A percentile compares a stretch with the other conserved stretches of the same genome.
Evolutionary conservation across 495 filamentous ascomycete genomes (phyloP).

Genomic region (Aspergillus hancockii): DNA sequence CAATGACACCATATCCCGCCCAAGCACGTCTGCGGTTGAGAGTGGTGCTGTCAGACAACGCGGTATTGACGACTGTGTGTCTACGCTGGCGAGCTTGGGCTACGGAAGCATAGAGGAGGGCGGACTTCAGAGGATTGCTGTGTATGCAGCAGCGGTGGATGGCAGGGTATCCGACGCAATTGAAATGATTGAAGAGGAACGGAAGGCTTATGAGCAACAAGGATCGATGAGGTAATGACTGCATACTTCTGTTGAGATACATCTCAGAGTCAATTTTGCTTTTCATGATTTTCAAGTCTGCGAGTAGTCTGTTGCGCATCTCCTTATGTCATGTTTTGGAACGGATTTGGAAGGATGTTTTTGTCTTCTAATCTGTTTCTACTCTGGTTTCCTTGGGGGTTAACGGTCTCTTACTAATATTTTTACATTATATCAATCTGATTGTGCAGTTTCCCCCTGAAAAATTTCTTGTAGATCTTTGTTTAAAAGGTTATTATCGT

Average conservation of each 20-base stretch:
- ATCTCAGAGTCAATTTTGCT: neutral
- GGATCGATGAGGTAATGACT: conserved; percentile 11
- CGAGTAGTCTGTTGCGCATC: neutral
- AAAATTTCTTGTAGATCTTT: no score
- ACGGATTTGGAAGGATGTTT: neutral
- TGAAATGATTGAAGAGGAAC: conserved; percentile 60
- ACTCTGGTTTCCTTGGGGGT: no score
- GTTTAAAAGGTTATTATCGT: no score
- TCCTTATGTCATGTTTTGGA: conserved; percentile 1
- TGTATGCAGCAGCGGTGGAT: conserved; percentile 54
- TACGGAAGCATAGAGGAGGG: conserved; percentile 48
- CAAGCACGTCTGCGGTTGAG: neutral
- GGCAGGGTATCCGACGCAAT: conserved; percentile 51
- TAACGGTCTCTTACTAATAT: neutral
- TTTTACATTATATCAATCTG: no score
- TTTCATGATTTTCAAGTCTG: neutral
- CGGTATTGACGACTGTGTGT: conserved; percentile 48
- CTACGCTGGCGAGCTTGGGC: conserved; percentile 47
- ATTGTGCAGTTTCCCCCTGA: no score
- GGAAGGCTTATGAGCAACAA: conserved; percentile 45
- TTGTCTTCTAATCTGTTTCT: no score
- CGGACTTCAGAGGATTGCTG: conserved; percentile 44
- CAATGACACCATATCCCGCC: conserved; percentile 8
- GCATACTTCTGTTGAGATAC: conserved; percentile 14
- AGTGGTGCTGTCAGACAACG: conserved; percentile 9